Percentiles rank a stretch among this genome's conserved stretches.
These are phyloP conservation scores for Tricholomella constricta DNA, from an alignment of 768 basidiomycete genomes.

Conservation along the genomic window DNA sequence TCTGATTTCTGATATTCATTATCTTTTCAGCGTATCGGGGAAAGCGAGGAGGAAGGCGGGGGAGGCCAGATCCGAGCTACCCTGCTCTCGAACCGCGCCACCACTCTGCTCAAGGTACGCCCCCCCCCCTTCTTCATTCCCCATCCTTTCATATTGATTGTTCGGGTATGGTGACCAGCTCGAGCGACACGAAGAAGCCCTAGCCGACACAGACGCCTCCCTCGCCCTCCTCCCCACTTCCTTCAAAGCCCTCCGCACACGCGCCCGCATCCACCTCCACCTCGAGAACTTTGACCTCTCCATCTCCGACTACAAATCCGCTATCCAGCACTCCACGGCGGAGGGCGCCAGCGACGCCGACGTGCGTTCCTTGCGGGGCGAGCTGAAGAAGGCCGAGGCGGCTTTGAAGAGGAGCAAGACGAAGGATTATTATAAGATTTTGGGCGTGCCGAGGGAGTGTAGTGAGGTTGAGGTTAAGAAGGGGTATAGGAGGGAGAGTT, in stretches of 20 bases:
- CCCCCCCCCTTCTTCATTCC: not conserved
- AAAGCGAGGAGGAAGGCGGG: constrained; percentile 66
- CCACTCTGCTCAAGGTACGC: constrained; percentile 71
- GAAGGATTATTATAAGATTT: constrained; percentile 88
- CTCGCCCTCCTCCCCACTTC: constrained; percentile 62
- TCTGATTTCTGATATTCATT: not conserved
- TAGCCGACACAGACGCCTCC: constrained; percentile 70
- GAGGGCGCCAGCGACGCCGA: constrained; percentile 69
- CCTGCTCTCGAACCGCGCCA: constrained; percentile 82
- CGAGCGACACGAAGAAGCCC: constrained; percentile 64
- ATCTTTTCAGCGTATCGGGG: constrained; percentile 60
- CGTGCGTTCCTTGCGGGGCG: constrained; percentile 57
- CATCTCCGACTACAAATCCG: constrained; percentile 76
- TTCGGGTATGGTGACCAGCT: too few relatives aligned
- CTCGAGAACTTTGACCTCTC: constrained; percentile 74
- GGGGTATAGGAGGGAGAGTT: constrained; percentile 83
- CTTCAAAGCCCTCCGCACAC: constrained; percentile 86
- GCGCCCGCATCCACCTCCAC: constrained; percentile 75
- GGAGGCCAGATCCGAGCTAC: constrained; percentile 84
- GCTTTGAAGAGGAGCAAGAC: constrained; percentile 86
- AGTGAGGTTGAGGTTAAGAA: constrained; percentile 82
- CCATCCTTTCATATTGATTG: too few relatives aligned
- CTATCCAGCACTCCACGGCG: constrained; percentile 68
- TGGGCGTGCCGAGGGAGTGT: constrained; percentile 62
- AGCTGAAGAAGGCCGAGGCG: constrained; percentile 81